A percentile compares a stretch with the other conserved stretches of the same genome.
Evolutionary conservation across 2,329 filamentous ascomycete genomes (phyloP).

Genomic region (Harringtonia aguacate): DNA sequence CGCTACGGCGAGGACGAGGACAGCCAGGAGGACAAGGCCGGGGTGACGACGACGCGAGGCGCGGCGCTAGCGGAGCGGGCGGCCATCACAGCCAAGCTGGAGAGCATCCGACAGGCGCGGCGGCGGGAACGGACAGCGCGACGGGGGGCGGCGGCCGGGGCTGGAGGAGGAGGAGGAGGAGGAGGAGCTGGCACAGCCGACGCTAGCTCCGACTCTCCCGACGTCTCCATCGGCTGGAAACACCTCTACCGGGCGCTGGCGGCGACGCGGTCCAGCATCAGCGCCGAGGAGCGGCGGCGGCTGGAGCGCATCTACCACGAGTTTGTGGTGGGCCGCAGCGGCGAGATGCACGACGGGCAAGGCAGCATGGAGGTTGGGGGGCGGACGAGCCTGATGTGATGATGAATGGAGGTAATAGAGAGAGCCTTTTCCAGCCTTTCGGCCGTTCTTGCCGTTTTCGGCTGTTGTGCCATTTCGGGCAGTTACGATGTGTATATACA

Average conservation of each 20-base stretch:
- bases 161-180: constrained; percentile 6
- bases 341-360: constrained; percentile 91
- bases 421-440: too few species aligned
- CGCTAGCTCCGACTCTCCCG: constrained; percentile 23
- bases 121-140: constrained; percentile 42
- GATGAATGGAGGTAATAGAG: not conserved
- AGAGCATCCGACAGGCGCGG: constrained; percentile 63
- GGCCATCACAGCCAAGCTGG: constrained; percentile 69
- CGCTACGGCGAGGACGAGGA: constrained; percentile 58
- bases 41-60: constrained; percentile 31
- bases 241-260: constrained; percentile 71
- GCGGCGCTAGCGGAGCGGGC: constrained; percentile 63
- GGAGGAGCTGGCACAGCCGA: constrained; percentile 10
- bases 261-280: constrained; percentile 74
- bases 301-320: constrained; percentile 78
- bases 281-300: constrained; percentile 61
- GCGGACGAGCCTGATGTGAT: constrained; percentile 81
- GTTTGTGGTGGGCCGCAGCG: constrained; percentile 85
- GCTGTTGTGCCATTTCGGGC: too few species aligned
- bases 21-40: constrained; percentile 25
- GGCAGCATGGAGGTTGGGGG: constrained; percentile 87
- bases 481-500: too few species aligned
- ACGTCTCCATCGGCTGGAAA: constrained; percentile 75
- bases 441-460: too few species aligned
- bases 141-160: constrained; percentile 7